Conservation (phyloP, 768 basidiomycete species). For the Cystofilobasidium macerans region DNA sequence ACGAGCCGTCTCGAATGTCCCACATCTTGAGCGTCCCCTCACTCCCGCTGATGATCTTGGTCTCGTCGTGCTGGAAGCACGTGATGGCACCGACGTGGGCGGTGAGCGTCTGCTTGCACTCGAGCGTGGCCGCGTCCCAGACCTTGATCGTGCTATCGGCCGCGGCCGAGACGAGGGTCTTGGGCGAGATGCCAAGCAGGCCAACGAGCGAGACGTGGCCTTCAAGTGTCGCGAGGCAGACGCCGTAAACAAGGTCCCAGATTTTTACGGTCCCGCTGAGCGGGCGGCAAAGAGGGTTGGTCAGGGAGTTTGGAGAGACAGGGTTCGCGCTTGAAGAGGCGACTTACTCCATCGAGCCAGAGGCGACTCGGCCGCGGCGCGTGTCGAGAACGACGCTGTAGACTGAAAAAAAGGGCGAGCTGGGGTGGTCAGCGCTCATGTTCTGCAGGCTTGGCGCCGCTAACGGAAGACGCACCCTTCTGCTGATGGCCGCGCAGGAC, state of each 20-base stretch:
- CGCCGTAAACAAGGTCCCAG: constrained; percentile 77
- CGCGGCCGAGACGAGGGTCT: constrained; percentile 84
- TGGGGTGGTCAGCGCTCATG: not conserved
- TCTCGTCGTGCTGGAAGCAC: constrained; percentile 97
- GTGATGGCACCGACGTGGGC: constrained; percentile 97
- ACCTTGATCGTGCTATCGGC: constrained; percentile 90
- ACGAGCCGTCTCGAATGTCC: constrained; percentile 77
- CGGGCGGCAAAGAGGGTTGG: not conserved
- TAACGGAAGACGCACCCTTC: constrained; percentile 53
- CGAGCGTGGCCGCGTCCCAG: constrained; percentile 81
- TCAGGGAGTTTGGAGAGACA: not conserved
- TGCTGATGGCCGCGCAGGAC: constrained; percentile 77
- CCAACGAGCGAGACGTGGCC: constrained; percentile 95
- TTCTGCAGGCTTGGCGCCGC: not conserved
- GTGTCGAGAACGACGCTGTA: constrained; percentile 91
- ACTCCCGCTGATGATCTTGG: constrained; percentile 87
- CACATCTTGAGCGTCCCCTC: constrained; percentile 98
- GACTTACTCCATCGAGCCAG: constrained; percentile 77
- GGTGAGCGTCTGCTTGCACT: constrained; percentile 65
- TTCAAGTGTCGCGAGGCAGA: constrained; percentile 64
- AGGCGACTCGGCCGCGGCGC: constrained; percentile 76
- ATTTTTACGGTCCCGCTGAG: constrained; percentile 70
- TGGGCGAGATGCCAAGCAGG: constrained; percentile 76
- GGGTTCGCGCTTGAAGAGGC: not conserved
- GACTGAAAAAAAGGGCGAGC: constrained; percentile 45